Base-by-base conservation (phyloP, 169 alveolate species). In the Neospora caninum region DNA sequence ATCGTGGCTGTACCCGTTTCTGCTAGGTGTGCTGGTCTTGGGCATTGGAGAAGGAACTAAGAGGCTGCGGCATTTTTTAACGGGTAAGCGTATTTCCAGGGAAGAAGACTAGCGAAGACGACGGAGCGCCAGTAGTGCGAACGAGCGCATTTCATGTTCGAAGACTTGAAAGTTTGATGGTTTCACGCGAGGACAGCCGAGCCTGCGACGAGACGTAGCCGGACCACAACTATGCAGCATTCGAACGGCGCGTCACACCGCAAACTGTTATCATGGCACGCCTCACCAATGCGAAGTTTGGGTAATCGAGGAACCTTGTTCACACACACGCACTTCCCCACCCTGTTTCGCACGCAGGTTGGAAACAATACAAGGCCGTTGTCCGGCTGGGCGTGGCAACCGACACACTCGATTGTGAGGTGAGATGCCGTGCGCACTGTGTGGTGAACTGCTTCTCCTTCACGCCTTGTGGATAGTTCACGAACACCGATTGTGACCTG, bases 11-110 rank as follows among this genome's bases (percentile, higher is more conserved):
- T 49, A 4, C 58, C 58, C 13, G 73, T 29, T 9, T 27, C 43
- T 67, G 54, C 16, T 80, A 91, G 94, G 94, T 22, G 94, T 92
- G 7, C 34, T 92, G 80, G 88, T 92, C 7, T 27, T 92, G 39
- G 92, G 92, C 22, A 42, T 83, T 31, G 92, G 95, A 20, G 39
- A 69, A 41, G 92, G 88, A 1, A 83, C 95, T 6, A 69, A 53
- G 38, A 38, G 6, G 39, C 73, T 83, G 64, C 84, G 83, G 1
- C 31, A 36, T 7, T 45, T 92, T 18, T 70, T 83, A 38, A 20
- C 84, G 6, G 92, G 92, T 82, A 80, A 34, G 92, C 36, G 43
- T 39, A 10, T 34, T 36, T 42, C 16, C 58, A 88, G 18, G 36
- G 88, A 41, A 69, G 82, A 7, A 34, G 18, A 69, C 13, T 6